Evolutionary conservation across 106 monocot genomes (phyloP).

Genomic region (Allium cepa): DNA sequence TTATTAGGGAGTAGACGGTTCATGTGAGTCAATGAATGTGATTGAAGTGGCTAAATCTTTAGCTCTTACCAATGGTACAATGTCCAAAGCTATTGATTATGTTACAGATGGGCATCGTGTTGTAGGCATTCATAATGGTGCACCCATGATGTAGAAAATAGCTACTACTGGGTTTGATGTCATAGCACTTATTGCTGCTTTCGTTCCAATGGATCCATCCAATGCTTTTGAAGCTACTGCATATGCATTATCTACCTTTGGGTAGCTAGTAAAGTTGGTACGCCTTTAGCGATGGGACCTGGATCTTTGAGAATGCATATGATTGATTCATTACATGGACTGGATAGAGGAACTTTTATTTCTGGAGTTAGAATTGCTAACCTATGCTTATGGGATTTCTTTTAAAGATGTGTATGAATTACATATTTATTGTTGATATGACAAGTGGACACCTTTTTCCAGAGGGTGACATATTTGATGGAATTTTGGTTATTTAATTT

Average conservation of each 20-base stretch:
- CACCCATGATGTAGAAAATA: conserved; percentile 79
- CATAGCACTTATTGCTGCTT: conserved; percentile 78
- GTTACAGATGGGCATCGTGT: conserved; percentile 41
- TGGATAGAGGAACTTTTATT: conserved; percentile 32
- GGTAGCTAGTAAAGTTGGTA: conserved; percentile 68
- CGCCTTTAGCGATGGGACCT: conserved; percentile 52
- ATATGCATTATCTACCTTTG: conserved; percentile 69
- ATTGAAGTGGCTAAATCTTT: conserved; percentile 48
- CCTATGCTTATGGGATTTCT: conserved; percentile 5
- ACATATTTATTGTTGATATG: not conserved
- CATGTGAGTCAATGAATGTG: conserved; percentile 63
- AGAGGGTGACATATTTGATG: no score
- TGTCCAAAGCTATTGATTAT: conserved; percentile 51
- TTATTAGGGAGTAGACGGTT: conserved; percentile 67
- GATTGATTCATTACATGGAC: conserved; percentile 63
- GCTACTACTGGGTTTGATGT: conserved; percentile 75
- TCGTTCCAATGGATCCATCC: conserved; percentile 53
- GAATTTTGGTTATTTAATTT: no score
- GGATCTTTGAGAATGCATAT: conserved; percentile 65
- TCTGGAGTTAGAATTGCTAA: conserved; percentile 38
- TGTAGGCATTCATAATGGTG: conserved; percentile 45
- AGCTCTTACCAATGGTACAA: conserved; percentile 21
- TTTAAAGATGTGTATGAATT: not conserved
- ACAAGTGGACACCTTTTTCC: no score
- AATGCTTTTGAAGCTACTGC: conserved; percentile 48